phyloP scores from a whole-genome alignment of 2,329 filamentous ascomycete genomes.

The Pseudogymnoascus verrucosus region DNA sequence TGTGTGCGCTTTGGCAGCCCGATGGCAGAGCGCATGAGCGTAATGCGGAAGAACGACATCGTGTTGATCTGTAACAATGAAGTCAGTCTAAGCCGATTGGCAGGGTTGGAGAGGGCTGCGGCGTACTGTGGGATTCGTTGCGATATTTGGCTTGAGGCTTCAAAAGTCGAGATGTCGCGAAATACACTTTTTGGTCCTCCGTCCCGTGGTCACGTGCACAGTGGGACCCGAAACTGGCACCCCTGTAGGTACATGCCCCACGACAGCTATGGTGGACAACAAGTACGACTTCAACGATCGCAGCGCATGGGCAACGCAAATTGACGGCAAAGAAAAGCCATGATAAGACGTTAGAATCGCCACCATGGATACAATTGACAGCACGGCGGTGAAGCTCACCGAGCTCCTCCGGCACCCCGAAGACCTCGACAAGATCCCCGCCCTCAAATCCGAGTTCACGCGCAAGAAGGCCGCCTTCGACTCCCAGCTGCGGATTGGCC shows the following conservation, averaged over 20 bases:
- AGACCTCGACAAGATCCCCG: slow-evolving; percentile 90
- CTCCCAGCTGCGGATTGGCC: slow-evolving; percentile 76
- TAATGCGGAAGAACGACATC: slow-evolving; percentile 65
- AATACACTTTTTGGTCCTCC: slow-evolving; percentile 1
- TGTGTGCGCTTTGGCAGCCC: slow-evolving; percentile 57
- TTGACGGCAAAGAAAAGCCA: slow-evolving; percentile 7
- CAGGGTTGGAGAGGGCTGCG: background rate
- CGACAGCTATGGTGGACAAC: background rate
- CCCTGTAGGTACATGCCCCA: slow-evolving; percentile 5
- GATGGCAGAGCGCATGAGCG: slow-evolving; percentile 63
- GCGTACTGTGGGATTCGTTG: background rate
- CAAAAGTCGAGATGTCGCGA: slow-evolving; percentile 4
- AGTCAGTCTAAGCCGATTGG: background rate
- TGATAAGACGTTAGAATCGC: slow-evolving; percentile 9
- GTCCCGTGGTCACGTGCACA: background rate
- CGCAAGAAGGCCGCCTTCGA: slow-evolving; percentile 92
- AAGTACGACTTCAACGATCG: background rate
- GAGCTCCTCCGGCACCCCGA: slow-evolving; percentile 93
- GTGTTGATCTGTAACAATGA: slow-evolving; percentile 11
- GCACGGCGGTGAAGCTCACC: slow-evolving; percentile 56
- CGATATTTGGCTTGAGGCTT: slow-evolving; percentile 2
- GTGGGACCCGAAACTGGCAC: background rate
- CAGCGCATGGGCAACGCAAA: background rate
- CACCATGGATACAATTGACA: slow-evolving; percentile 26
- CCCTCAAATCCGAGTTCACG: slow-evolving; percentile 83